phyloP scores from a whole-genome alignment of 2,329 filamentous ascomycete species.

The Leptographium radiaticola region DNA sequence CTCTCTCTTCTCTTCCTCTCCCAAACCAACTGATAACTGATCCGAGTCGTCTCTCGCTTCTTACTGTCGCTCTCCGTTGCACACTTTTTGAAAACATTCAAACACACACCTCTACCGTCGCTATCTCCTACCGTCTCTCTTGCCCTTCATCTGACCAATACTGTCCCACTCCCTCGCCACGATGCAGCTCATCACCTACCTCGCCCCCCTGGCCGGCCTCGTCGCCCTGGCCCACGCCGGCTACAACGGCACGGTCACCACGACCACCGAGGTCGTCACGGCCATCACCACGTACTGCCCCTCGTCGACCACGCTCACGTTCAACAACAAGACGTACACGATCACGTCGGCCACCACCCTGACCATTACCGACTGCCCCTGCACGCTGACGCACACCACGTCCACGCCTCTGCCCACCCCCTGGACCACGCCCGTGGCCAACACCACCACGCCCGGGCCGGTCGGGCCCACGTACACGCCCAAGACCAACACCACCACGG shows the following conservation, averaged over 20 bases:
- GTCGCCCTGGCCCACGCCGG: constrained; percentile 3
- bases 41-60: constrained; percentile 5
- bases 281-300: constrained; percentile 62
- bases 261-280: constrained; percentile 33
- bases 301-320: constrained; percentile 49
- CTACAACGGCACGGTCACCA: not conserved
- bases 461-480: not conserved
- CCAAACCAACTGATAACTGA: too few relatives aligned
- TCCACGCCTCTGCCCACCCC: not conserved
- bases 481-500: not conserved
- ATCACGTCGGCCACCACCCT: constrained; percentile 11
- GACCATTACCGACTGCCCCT: constrained; percentile 14
- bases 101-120: too few relatives aligned
- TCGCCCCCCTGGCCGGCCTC: constrained; percentile 9
- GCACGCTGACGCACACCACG: constrained; percentile 8
- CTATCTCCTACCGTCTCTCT: too few relatives aligned
- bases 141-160: too few relatives aligned
- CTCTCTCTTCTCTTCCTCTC: not conserved
- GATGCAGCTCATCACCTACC: constrained; percentile 8
- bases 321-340: constrained; percentile 56
- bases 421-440: not conserved
- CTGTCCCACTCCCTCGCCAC: constrained; percentile 1
- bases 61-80: not conserved
- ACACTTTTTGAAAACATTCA: too few relatives aligned
- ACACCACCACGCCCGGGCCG: not conserved